Evolutionary conservation across 331 rosid species (phyloP).

Genomic region (Malus hybrid): DNA sequence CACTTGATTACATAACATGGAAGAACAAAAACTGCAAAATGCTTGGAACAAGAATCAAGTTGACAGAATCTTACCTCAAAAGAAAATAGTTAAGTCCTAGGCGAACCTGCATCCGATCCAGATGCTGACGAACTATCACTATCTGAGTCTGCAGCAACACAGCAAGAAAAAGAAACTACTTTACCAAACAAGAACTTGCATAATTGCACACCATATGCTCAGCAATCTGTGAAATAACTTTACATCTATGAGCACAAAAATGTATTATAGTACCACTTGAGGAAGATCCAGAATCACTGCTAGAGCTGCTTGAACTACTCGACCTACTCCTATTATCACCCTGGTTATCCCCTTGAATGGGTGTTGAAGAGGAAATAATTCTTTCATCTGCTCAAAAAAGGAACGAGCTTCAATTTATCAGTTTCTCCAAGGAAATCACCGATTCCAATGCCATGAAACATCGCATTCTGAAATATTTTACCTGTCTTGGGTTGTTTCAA

Average conservation of each 20-base stretch:
- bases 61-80: constrained; percentile 23
- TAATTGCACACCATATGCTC: neutral
- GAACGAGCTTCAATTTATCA: constrained; percentile 13
- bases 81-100: constrained; percentile 32
- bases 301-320: constrained; percentile 93
- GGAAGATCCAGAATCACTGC: constrained; percentile 92
- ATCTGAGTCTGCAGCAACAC: constrained; percentile 70
- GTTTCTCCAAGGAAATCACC: neutral
- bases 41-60: neutral
- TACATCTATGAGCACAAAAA: neutral
- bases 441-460: neutral
- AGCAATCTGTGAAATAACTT: constrained; percentile 1
- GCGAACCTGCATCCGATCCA: constrained; percentile 79
- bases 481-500: constrained; percentile 51
- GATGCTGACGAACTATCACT: constrained; percentile 91
- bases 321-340: constrained; percentile 74
- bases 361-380: constrained; percentile 38
- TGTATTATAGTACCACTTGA: constrained; percentile 65
- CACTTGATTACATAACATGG: neutral
- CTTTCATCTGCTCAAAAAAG: constrained; percentile 39
- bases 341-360: constrained; percentile 46
- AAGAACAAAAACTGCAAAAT: neutral
- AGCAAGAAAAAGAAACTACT: neutral
- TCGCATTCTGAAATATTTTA: constrained; percentile 9
- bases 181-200: constrained; percentile 1